Evolutionary conservation across 2,329 filamentous ascomycete genomes (phyloP).

Genomic region (Emergomyces pasteurianus): DNA sequence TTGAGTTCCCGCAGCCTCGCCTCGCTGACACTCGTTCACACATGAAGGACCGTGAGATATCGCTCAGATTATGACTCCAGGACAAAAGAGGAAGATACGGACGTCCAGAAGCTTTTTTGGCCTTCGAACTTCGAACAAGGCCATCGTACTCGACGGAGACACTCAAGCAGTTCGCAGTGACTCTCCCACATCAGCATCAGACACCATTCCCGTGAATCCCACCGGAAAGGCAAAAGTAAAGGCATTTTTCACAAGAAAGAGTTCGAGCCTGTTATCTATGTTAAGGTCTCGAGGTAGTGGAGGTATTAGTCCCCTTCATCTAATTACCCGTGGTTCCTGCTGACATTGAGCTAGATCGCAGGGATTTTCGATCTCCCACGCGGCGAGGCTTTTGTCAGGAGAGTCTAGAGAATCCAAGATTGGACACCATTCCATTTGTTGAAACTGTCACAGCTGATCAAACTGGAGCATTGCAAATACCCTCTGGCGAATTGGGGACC

Average conservation of each 20-base stretch:
- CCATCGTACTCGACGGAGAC: conserved; percentile 8
- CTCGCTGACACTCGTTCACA: conserved; percentile 1
- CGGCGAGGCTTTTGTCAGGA: not conserved
- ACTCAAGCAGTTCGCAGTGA: conserved; percentile 9
- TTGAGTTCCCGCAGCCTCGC: not conserved
- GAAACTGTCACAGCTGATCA: not conserved
- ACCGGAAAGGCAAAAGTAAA: conserved; percentile 18
- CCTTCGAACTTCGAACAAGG: conserved; percentile 15
- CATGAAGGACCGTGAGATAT: not conserved
- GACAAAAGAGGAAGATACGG: conserved; percentile 11
- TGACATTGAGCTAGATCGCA: conserved; percentile 2
- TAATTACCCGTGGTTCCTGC: not conserved
- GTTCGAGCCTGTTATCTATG: conserved; percentile 27
- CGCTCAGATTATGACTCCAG: conserved; percentile 12
- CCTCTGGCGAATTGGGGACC: not conserved
- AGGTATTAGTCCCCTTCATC: conserved; percentile 10
- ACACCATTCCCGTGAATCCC: conserved; percentile 2
- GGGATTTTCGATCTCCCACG: not conserved
- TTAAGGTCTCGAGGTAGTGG: conserved; percentile 20
- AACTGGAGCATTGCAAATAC: not conserved
- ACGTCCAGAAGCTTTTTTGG: conserved; percentile 17
- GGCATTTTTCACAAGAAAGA: conserved; percentile 21
- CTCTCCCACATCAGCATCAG: conserved; percentile 19
- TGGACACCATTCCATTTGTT: not conserved
- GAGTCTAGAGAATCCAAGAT: not conserved